Evolutionary conservation across 116 monocot genomes (phyloP), one percentile per base, ranked within the genome.

Genomic region (Trichopus zeylanicus): DNA sequence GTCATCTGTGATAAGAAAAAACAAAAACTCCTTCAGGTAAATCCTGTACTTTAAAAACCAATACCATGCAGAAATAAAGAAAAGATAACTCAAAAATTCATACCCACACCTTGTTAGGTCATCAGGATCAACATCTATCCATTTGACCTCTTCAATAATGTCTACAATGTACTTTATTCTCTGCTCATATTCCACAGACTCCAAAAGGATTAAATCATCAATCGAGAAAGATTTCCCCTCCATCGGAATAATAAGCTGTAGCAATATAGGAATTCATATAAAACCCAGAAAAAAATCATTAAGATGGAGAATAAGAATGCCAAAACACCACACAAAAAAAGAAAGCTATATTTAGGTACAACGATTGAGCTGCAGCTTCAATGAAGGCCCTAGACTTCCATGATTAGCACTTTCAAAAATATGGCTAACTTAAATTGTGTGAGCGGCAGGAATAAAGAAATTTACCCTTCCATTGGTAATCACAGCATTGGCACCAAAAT

Each of bases 401-500:
- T n/a, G n/a, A n/a, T n/a, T n/a, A n/a, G n/a, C n/a, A n/a, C n/a
- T n/a, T n/a, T n/a, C n/a, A n/a, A n/a, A n/a, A n/a, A n/a, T n/a
- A n/a, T n/a, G n/a, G n/a, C n/a, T n/a, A n/a, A n/a, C n/a, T 47
- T 63, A 3, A 48, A 22, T 20, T 8, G 7, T 39, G 6, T 23
- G 51, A 10, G 60, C 9, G 27, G 12, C 34, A 59, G 37, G 37
- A n/a, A 19, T 26, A 21, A 59, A 33, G 56, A 49, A 31, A 67
- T 84, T 70, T 63, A 97, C 95, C 78, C 91, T 81, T 68, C 95
- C 95, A 80, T 97, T 97, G 24, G 90, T 87, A 62, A 97, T 81
- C 19, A 97, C 78, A 70, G 91, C 81, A 79, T 75, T 81, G 46
- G 54, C 47, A 31, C 81, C 76, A 73, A 68, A 59, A 33, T 71